phyloP scores from a whole-genome alignment of 805 yeast genomes.

The Wickerhamomyces alni region DNA sequence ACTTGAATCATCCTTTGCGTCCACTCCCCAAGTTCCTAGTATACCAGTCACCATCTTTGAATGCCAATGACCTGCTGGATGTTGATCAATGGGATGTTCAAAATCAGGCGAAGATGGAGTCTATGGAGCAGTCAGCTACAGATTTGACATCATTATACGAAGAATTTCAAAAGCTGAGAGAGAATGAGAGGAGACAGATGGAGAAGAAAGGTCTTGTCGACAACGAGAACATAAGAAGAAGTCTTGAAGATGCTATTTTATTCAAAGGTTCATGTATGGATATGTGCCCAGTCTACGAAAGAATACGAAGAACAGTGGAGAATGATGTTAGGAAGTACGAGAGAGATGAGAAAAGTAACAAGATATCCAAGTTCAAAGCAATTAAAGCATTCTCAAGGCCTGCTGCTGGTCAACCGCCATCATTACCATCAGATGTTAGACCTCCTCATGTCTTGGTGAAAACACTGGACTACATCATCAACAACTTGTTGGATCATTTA shows the following conservation, averaged over 20 bases:
- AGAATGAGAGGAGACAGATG: constrained; percentile 70
- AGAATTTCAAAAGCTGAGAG: constrained; percentile 67
- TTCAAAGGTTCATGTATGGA: constrained; percentile 86
- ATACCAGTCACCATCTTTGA: constrained; percentile 30
- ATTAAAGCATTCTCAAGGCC: constrained; percentile 94
- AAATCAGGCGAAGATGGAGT: constrained; percentile 61
- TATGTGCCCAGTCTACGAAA: constrained; percentile 94
- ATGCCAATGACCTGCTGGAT: constrained; percentile 17
- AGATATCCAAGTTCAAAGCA: constrained; percentile 55
- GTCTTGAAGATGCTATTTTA: constrained; percentile 78
- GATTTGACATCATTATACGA: constrained; percentile 74
- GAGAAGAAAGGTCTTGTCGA: constrained; percentile 80
- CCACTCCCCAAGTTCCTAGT: constrained; percentile 30
- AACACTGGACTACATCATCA: constrained; percentile 69
- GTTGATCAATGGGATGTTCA: constrained; percentile 63
- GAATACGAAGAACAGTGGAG: constrained; percentile 81
- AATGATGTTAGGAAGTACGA: constrained; percentile 81
- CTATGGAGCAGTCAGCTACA: constrained; percentile 41
- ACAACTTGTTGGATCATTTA: constrained; percentile 52
- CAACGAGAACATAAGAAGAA: constrained; percentile 74
- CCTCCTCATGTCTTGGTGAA: constrained; percentile 72
- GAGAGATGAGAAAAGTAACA: constrained; percentile 47
- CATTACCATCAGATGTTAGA: constrained; percentile 94
- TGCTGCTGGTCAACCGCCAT: constrained; percentile 97
- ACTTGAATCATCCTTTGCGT: constrained; percentile 14